These are phyloP conservation scores for Skeletonema menzelii DNA, from an alignment of 108 stramenopile species.

Conservation along the genomic window DNA sequence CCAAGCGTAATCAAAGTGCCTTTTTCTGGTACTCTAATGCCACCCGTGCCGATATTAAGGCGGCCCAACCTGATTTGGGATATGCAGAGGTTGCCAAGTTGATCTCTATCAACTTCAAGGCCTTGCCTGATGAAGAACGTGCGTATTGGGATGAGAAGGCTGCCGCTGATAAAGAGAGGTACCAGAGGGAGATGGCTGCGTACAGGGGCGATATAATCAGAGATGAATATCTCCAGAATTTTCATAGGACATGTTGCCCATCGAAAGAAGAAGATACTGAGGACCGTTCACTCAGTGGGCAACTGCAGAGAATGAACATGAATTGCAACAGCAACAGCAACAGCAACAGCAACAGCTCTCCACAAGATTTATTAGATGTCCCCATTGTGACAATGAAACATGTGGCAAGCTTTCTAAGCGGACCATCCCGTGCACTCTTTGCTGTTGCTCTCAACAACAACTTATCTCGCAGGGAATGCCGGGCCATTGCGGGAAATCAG, in stretches of 20 bases:
- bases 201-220: constrained; percentile 42
- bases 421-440: neutral
- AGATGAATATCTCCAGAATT: no score
- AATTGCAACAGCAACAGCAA: no score
- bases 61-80: constrained; percentile 66
- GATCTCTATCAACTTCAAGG: constrained; percentile 78
- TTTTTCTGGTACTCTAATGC: constrained; percentile 80
- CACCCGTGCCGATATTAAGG: constrained; percentile 65
- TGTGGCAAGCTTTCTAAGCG: neutral
- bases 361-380: no score
- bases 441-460: neutral
- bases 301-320: no score
- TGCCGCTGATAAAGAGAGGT: constrained; percentile 68
- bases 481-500: neutral
- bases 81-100: constrained; percentile 77
- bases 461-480: neutral
- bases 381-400: neutral
- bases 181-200: constrained; percentile 59
- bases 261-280: no score
- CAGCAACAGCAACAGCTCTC: no score
- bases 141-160: constrained; percentile 76
- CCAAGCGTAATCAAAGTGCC: constrained; percentile 72
- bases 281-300: no score
- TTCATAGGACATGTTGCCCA: no score
- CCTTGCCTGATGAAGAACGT: constrained; percentile 57